These are phyloP conservation scores for Chaetomiaceae sp. DNA, from an alignment of 2,329 filamentous ascomycete species.

Conservation along the genomic window DNA sequence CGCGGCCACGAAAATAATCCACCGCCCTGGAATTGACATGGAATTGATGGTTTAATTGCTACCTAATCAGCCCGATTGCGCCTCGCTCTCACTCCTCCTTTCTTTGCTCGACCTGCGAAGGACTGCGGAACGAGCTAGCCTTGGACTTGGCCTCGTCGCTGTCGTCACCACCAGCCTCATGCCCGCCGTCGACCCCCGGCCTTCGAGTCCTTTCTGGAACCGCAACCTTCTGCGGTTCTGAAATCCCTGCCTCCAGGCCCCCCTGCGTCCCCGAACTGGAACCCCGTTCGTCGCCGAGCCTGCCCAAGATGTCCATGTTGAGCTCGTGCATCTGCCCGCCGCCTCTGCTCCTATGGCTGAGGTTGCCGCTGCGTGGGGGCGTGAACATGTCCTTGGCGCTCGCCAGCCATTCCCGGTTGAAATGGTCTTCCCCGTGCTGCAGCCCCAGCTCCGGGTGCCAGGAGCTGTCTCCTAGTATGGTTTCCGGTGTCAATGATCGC, in stretches of 20 bases:
- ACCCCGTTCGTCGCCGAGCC: background rate
- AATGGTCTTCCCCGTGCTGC: too few relatives aligned
- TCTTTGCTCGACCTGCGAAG: too few relatives aligned
- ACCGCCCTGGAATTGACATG: too few relatives aligned
- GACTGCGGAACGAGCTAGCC: too few relatives aligned
- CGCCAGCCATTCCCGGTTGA: conserved; percentile 10
- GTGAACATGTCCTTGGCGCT: conserved; percentile 7
- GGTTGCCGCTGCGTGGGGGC: background rate
- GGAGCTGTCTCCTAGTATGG: background rate
- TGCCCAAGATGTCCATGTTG: conserved; percentile 11
- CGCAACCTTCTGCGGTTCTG: too few relatives aligned
- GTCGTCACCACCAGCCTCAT: too few relatives aligned
- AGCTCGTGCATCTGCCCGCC: conserved; percentile 13
- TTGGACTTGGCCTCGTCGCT: too few relatives aligned
- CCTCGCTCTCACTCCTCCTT: too few relatives aligned
- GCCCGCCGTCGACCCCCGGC: background rate
- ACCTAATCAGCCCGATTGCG: too few relatives aligned
- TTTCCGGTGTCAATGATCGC: background rate
- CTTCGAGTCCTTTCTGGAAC: too few relatives aligned
- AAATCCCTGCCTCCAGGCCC: background rate
- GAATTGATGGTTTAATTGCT: too few relatives aligned
- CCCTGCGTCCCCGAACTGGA: background rate
- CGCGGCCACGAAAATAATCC: too few relatives aligned
- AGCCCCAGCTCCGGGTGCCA: background rate
- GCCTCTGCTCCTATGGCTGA: background rate